These are phyloP conservation scores for Aspergillus phoenicis DNA, from an alignment of 2,329 filamentous ascomycete species.

Conservation along the genomic window DNA sequence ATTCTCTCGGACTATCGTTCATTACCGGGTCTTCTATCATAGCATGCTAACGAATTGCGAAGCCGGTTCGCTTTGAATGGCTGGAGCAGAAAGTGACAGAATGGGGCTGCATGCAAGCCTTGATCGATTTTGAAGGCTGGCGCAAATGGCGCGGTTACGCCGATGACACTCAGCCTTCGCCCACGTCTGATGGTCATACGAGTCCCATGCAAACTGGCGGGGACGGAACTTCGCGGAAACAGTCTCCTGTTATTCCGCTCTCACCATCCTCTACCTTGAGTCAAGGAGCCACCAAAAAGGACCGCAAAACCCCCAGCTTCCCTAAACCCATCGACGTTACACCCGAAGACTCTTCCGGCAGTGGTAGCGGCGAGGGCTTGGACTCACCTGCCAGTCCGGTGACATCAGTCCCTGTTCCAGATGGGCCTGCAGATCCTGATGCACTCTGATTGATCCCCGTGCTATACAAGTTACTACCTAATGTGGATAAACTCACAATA, in stretches of 20 bases:
- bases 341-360: slow-evolving; percentile 33
- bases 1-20: too few species aligned
- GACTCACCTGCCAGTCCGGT: slow-evolving; percentile 29
- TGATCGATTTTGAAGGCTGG: slow-evolving; percentile 99
- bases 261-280: slow-evolving; percentile 7
- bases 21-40: too few species aligned
- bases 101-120: slow-evolving; percentile 99
- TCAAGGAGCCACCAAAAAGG: slow-evolving; percentile 10
- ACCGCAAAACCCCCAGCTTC: slow-evolving; percentile 6
- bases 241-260: slow-evolving; percentile 2
- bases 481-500: not conserved
- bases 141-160: slow-evolving; percentile 90
- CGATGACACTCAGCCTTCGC: slow-evolving; percentile 29
- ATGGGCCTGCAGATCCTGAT: slow-evolving; percentile 2
- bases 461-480: not conserved
- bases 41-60: slow-evolving; percentile 5
- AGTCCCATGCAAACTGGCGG: slow-evolving; percentile 33
- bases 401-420: slow-evolving; percentile 14
- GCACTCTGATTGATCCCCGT: not conserved
- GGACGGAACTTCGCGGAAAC: slow-evolving; percentile 11
- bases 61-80: slow-evolving; percentile 98
- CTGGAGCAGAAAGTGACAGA: slow-evolving; percentile 97
- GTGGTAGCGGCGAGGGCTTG: slow-evolving; percentile 32
- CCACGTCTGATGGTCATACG: slow-evolving; percentile 22
- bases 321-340: slow-evolving; percentile 17